These are phyloP conservation scores for Termitomyces sp. DNA, from an alignment of 768 basidiomycete species.

Conservation along the genomic window DNA sequence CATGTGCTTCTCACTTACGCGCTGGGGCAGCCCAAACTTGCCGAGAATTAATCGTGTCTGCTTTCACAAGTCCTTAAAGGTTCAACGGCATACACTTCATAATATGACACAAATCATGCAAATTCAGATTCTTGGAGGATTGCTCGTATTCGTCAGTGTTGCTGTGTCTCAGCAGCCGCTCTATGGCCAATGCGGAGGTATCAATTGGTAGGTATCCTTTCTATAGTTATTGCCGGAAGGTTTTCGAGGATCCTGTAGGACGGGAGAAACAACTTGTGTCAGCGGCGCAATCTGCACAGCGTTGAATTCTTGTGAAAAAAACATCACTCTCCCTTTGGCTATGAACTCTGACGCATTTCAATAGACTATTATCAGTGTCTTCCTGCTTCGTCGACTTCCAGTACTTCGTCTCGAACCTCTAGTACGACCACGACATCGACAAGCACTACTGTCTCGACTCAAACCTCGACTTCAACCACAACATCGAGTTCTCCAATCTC, in stretches of 20 bases:
- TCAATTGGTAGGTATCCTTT: constrained; percentile 32
- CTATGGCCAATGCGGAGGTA: constrained; percentile 46
- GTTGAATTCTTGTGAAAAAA: constrained; percentile 35
- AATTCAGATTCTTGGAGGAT: constrained; percentile 11
- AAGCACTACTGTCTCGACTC: constrained; percentile 1
- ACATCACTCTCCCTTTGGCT: neutral
- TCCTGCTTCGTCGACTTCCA: constrained; percentile 24
- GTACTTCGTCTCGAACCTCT: constrained; percentile 1
- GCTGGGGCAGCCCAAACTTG: neutral
- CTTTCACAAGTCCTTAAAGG: constrained; percentile 2
- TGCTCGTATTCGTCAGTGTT: constrained; percentile 17
- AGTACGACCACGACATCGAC: constrained; percentile 18
- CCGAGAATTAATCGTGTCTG: constrained; percentile 8
- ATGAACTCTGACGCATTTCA: neutral
- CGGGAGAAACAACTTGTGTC: constrained; percentile 42
- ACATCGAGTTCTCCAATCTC: constrained; percentile 16
- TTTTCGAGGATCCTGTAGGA: constrained; percentile 23
- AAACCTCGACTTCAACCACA: constrained; percentile 18
- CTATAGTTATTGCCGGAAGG: neutral
- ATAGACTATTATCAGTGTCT: constrained; percentile 48
- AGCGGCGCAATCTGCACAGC: constrained; percentile 37
- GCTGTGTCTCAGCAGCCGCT: constrained; percentile 32
- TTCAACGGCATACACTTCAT: neutral
- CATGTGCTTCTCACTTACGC: constrained; percentile 5
- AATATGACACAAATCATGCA: constrained; percentile 2